Base-by-base conservation (phyloP, 208 protist genomes). In the Leishmania tarentolae region DNA sequence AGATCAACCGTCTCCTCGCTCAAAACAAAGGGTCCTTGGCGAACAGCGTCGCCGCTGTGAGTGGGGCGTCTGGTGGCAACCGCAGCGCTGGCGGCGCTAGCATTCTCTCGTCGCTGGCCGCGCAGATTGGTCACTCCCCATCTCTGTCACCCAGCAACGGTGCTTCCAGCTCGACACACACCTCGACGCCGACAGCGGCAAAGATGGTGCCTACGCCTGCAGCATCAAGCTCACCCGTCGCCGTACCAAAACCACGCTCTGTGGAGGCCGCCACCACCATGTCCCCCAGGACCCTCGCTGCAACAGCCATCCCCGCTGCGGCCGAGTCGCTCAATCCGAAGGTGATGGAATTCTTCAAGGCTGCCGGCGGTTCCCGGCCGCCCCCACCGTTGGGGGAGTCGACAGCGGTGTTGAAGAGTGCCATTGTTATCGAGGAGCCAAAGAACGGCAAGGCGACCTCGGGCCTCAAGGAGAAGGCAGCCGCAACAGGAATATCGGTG, bases 321-420 rank as follows among this genome's bases (percentile, higher is more conserved):
- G 77, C 80, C 35, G 87, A 87, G 42, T 73, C 78, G 24, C 77
- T 90, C 61, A 83, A 88, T 74, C 87, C 91, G 40, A 88, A 86
- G 40, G 83, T 88, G 59, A 72, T 90, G 75, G 87, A 88, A 47
- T 87, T 87, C 76, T 87, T 87, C 52, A 87, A 74, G n/a, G 69
- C 74, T 28, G 52, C 82, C n/a, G 56, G 52, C 50, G 28, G 71
- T 0, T 69, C 82, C 11, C 78, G 78, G 9, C 66, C 78, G 19
- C 82, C 82, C 0, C 78, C 76, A 37, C 82, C 63, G 31, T 63
- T 79, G 53, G 73, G 47, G 1, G 76, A 75, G 40, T 44, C 72
- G 56, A 56, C 50, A 6, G 47, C 82, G 19, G 71, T 74, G 73
- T 61, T 86, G 65, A 79, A 77, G 71, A 59, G 69, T 17, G 77